Conservation (phyloP, 345 rosid genomes). For the Salix arbutifolia region DNA sequence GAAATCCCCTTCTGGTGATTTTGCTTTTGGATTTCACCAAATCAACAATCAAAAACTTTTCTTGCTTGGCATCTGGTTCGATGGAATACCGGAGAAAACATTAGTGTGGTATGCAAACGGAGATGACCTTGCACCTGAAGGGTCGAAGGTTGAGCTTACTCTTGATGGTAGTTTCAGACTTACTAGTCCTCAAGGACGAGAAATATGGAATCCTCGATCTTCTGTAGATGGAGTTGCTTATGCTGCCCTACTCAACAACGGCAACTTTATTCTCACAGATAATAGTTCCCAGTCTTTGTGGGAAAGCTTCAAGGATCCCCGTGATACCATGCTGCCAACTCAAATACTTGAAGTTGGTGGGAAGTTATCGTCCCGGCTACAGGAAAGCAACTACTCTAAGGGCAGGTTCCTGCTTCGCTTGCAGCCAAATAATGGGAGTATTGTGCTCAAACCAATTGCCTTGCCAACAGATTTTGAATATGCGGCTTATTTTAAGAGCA, state of each 20-base stretch:
- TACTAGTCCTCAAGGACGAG: not conserved
- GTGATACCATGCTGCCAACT: constrained; percentile 15
- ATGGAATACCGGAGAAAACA: constrained; percentile 17
- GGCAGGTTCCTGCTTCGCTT: constrained; percentile 30
- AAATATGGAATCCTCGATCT: constrained; percentile 6
- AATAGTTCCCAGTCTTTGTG: not conserved
- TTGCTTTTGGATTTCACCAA: not conserved
- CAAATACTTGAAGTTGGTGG: constrained; percentile 6
- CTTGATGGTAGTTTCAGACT: not conserved
- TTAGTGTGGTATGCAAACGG: constrained; percentile 20
- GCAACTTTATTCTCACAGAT: constrained; percentile 13
- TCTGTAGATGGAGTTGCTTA: not conserved
- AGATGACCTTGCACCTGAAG: constrained; percentile 9
- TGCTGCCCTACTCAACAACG: constrained; percentile 11
- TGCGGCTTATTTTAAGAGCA: not conserved
- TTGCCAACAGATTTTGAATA: constrained; percentile 8
- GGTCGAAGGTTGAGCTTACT: constrained; percentile 9
- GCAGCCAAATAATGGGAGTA: constrained; percentile 8
- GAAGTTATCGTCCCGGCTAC: constrained; percentile 11
- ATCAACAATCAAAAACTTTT: not conserved
- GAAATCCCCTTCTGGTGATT: constrained; percentile 4
- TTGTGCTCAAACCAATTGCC: constrained; percentile 17
- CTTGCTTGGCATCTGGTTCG: constrained; percentile 18
- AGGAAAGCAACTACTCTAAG: constrained; percentile 11
- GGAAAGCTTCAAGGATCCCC: constrained; percentile 23